Percentiles rank a stretch among this genome's conserved stretches.
Conservation (phyloP, 164 flowering plant species). For the Saururus chinensis region DNA sequence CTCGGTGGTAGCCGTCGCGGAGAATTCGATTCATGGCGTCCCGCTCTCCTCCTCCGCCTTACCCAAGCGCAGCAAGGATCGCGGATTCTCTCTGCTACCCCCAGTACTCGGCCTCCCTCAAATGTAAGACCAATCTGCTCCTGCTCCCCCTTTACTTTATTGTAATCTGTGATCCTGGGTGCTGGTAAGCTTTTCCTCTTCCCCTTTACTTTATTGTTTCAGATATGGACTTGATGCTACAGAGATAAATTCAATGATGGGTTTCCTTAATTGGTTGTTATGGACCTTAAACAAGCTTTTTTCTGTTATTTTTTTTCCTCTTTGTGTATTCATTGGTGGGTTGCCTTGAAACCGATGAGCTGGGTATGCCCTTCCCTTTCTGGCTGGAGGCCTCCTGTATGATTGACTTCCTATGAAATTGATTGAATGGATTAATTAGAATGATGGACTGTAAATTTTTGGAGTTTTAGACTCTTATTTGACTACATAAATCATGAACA, state of each 20-base stretch:
- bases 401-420: too few relatives aligned
- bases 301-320: neutral
- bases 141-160: neutral
- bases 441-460: too few relatives aligned
- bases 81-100: slow-evolving; percentile 24
- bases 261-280: neutral
- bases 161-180: neutral
- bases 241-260: neutral
- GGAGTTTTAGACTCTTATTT: too few relatives aligned
- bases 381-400: too few relatives aligned
- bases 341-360: too few relatives aligned
- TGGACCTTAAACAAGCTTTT: neutral
- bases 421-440: too few relatives aligned
- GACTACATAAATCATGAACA: too few relatives aligned
- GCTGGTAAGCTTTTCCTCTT: neutral
- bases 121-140: slow-evolving; percentile 11
- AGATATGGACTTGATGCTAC: neutral
- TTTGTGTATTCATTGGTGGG: neutral
- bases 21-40: too few relatives aligned
- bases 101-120: slow-evolving; percentile 29
- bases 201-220: too few relatives aligned
- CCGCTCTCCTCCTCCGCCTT: slow-evolving; percentile 1
- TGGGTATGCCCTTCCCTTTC: too few relatives aligned
- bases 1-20: too few relatives aligned
- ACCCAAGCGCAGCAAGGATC: slow-evolving; percentile 21